These are phyloP conservation scores for Veloporphyrellus conicus DNA, from an alignment of 1,284 basidiomycete genomes.

Conservation along the genomic window DNA sequence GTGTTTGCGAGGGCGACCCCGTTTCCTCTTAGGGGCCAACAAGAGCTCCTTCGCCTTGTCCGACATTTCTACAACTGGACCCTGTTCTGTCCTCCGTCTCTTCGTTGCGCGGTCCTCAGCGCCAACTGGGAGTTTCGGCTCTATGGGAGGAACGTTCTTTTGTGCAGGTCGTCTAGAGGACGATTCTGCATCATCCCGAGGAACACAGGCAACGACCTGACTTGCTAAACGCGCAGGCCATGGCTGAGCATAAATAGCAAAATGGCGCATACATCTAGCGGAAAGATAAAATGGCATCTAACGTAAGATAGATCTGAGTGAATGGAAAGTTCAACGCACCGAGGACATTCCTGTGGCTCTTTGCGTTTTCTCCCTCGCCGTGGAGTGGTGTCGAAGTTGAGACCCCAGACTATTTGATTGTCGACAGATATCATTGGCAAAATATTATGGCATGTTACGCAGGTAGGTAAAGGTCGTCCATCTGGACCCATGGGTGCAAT, in stretches of 20 bases:
- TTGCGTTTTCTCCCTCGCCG: slow-evolving; percentile 51
- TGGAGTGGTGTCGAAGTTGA: slow-evolving; percentile 44
- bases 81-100: slow-evolving; percentile 40
- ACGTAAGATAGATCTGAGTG: slow-evolving; percentile 21
- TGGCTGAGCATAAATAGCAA: slow-evolving; percentile 61
- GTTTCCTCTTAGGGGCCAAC: slow-evolving; percentile 32
- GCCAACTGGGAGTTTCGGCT: slow-evolving; percentile 51
- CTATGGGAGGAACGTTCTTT: slow-evolving; percentile 46
- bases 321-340: slow-evolving; percentile 44
- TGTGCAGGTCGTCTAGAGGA: slow-evolving; percentile 44
- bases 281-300: slow-evolving; percentile 12
- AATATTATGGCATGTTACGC: slow-evolving; percentile 61
- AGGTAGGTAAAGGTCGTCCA: slow-evolving; percentile 57
- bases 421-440: slow-evolving; percentile 71
- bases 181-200: slow-evolving; percentile 50
- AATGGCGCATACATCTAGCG: slow-evolving; percentile 68
- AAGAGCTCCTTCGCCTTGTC: slow-evolving; percentile 36
- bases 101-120: slow-evolving; percentile 44
- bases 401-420: slow-evolving; percentile 67
- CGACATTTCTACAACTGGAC: slow-evolving; percentile 35
- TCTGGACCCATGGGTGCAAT: slow-evolving; percentile 47
- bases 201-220: slow-evolving; percentile 44
- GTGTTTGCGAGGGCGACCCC: slow-evolving; percentile 37
- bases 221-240: slow-evolving; percentile 64
- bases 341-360: slow-evolving; percentile 63